Evolutionary conservation across 371 early-diverging fungal species (phyloP).

Genomic region (Thermomucor indicae-seudaticae): DNA sequence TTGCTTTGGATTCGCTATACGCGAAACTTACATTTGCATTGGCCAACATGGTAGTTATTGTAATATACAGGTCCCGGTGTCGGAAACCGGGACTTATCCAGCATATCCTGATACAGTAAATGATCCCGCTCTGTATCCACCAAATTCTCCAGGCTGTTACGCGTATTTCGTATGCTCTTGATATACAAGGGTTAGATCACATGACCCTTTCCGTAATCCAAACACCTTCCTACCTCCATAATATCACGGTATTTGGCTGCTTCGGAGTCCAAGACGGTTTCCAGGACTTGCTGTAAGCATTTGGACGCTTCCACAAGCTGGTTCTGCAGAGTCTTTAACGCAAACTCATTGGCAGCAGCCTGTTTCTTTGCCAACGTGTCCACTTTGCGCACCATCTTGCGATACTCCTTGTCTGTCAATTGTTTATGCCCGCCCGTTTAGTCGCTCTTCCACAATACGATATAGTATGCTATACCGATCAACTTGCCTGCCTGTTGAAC

Average conservation of each 20-base stretch:
- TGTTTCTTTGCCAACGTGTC: constrained; percentile 12
- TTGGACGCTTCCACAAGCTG: constrained; percentile 11
- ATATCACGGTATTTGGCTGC: background rate
- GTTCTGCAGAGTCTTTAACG: constrained; percentile 8
- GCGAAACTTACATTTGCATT: constrained; percentile 33
- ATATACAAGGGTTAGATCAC: background rate
- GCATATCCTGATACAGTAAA: constrained; percentile 1
- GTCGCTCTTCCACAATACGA: background rate
- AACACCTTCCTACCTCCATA: background rate
- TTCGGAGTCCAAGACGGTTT: constrained; percentile 3
- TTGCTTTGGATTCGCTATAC: too few species aligned
- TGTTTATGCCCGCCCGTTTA: background rate
- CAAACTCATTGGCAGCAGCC: constrained; percentile 10
- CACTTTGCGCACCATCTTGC: constrained; percentile 11
- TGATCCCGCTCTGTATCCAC: constrained; percentile 10
- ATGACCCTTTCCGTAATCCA: background rate
- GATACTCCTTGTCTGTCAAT: constrained; percentile 11
- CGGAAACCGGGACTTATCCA: constrained; percentile 2
- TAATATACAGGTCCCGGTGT: constrained; percentile 14
- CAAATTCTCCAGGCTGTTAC: background rate
- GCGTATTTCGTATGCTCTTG: background rate
- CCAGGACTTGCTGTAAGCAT: constrained; percentile 4
- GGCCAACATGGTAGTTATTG: constrained; percentile 15
- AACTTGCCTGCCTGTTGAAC: constrained; percentile 12
- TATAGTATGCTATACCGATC: too few species aligned